Evolutionary conservation across 495 filamentous ascomycete species (phyloP).

Genomic region (Pyrenula massariospora): DNA sequence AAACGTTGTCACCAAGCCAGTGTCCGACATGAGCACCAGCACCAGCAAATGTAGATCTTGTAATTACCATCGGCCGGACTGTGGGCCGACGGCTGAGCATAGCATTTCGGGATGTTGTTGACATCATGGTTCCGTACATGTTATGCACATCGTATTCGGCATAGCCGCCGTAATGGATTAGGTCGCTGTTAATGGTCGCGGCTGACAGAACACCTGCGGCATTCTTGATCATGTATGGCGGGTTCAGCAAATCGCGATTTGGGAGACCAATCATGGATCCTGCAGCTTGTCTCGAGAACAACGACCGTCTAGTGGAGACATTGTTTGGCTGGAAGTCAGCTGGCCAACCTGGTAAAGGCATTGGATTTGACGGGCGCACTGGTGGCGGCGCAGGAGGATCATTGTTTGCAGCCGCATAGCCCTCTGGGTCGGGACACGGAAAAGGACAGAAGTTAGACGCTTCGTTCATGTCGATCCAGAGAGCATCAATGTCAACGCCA

Average conservation of each 20-base stretch:
- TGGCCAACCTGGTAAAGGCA: slow-evolving; percentile 60
- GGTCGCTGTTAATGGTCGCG: slow-evolving; percentile 62
- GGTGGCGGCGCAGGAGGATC: slow-evolving; percentile 57
- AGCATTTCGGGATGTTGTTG: slow-evolving; percentile 46
- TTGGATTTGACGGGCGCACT: slow-evolving; percentile 44
- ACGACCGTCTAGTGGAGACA: slow-evolving; percentile 8
- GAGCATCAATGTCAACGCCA: slow-evolving; percentile 72
- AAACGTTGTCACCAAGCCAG: slow-evolving; percentile 80
- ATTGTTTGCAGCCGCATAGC: slow-evolving; percentile 34
- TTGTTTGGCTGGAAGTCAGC: slow-evolving; percentile 55
- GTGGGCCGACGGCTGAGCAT: slow-evolving; percentile 59
- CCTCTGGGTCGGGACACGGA: slow-evolving; percentile 55
- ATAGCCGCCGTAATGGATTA: slow-evolving; percentile 61
- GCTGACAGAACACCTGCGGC: slow-evolving; percentile 57
- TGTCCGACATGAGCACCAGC: slow-evolving; percentile 69
- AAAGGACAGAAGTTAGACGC: slow-evolving; percentile 61
- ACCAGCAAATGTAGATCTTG: slow-evolving; percentile 73
- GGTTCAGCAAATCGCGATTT: slow-evolving; percentile 53
- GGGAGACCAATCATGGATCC: slow-evolving; percentile 40
- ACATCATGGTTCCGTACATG: slow-evolving; percentile 83
- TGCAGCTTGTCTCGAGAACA: slow-evolving; percentile 3
- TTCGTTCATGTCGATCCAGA: slow-evolving; percentile 88
- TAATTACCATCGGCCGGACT: slow-evolving; percentile 67
- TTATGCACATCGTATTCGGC: slow-evolving; percentile 78
- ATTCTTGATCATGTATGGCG: slow-evolving; percentile 68